phyloP scores from a whole-genome alignment of 2,329 filamentous ascomycete species.

The Cordyceps javanica region DNA sequence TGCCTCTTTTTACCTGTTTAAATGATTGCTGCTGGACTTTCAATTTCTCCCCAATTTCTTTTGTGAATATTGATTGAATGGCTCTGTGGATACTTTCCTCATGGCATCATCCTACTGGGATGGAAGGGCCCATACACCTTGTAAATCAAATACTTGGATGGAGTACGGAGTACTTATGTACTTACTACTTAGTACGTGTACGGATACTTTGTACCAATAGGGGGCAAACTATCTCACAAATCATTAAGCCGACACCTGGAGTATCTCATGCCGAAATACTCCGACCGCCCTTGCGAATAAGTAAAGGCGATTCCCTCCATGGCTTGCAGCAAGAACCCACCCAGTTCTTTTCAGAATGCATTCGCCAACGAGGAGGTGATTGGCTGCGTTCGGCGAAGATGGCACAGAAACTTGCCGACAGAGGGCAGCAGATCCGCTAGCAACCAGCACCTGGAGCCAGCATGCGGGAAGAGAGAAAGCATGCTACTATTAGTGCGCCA shows the following conservation, averaged over 20 bases:
- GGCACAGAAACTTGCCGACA: not conserved
- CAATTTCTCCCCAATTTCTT: not conserved
- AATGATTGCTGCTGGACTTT: not conserved
- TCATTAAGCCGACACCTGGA: not conserved
- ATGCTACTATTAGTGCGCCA: not conserved
- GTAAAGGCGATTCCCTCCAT: not conserved
- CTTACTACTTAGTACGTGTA: not conserved
- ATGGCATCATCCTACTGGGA: slow-evolving; percentile 1
- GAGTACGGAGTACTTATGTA: not conserved
- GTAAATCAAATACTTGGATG: not conserved
- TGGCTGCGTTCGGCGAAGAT: not conserved
- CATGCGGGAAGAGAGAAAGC: not conserved
- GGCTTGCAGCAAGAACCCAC: not conserved
- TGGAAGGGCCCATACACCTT: not conserved
- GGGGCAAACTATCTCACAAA: not conserved
- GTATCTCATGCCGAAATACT: not conserved
- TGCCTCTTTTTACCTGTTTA: not conserved
- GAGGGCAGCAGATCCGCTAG: not conserved
- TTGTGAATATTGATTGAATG: not conserved
- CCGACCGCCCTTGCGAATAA: not conserved
- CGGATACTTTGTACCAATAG: not conserved
- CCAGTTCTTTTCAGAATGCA: not conserved
- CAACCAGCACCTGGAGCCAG: not conserved
- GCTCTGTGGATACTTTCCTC: not conserved
- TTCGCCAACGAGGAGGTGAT: not conserved